Conservation (phyloP, 1,284 basidiomycete species). For the Mycena citricolor region DNA sequence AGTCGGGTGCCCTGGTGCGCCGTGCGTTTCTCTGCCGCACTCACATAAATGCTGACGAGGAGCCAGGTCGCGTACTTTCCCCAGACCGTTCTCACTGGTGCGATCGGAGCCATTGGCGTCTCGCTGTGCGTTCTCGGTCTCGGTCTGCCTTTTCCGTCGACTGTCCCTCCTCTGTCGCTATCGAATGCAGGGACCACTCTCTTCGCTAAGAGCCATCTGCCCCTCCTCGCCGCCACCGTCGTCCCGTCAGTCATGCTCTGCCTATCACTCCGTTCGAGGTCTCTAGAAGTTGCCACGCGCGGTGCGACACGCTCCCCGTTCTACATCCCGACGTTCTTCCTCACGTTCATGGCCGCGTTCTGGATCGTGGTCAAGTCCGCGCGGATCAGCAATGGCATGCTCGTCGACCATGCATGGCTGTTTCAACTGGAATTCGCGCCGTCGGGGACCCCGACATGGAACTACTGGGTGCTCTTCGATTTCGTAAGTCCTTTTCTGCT, state of each 20-base stretch:
- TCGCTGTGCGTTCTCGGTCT: conserved; percentile 27
- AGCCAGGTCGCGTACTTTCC: conserved; percentile 28
- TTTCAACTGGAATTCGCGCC: conserved; percentile 22
- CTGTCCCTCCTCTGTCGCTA: conserved; percentile 16
- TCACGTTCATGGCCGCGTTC: conserved; percentile 22
- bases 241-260: conserved; percentile 24
- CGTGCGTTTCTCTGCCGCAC: background rate
- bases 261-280: conserved; percentile 20
- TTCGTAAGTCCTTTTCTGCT: conserved; percentile 13
- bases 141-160: conserved; percentile 7
- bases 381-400: conserved; percentile 8
- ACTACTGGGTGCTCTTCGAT: conserved; percentile 28
- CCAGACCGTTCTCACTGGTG: conserved; percentile 27
- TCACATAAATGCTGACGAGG: background rate
- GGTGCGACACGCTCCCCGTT: conserved; percentile 22
- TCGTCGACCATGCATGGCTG: conserved; percentile 23
- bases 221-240: conserved; percentile 24
- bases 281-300: conserved; percentile 20
- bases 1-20: conserved; percentile 24
- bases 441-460: conserved; percentile 20
- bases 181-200: conserved; percentile 17
- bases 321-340: conserved; percentile 22
- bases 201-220: conserved; percentile 8
- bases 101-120: conserved; percentile 27
- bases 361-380: conserved; percentile 23